Conservation (phyloP, 2,329 filamentous ascomycete species). For the Verticillium nubilum region DNA sequence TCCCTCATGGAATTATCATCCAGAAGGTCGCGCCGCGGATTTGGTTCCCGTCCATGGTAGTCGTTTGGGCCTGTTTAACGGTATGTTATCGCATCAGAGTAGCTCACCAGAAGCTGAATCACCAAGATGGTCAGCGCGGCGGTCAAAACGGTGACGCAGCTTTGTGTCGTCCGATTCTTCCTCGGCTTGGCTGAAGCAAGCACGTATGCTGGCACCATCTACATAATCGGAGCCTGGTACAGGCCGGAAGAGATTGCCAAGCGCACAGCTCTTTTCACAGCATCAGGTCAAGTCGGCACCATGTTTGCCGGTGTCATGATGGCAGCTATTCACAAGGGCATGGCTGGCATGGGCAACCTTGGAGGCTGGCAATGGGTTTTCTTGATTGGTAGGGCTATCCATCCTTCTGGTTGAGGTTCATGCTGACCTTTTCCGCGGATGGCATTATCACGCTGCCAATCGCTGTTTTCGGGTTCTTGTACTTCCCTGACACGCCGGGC, state of each 20-base stretch:
- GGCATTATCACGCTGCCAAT: slow-evolving; percentile 48
- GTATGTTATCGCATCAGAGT: background rate
- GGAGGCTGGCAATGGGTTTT: slow-evolving; percentile 46
- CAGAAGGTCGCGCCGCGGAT: slow-evolving; percentile 43
- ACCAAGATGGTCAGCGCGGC: slow-evolving; percentile 15
- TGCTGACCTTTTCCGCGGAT: slow-evolving; percentile 21
- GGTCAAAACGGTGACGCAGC: slow-evolving; percentile 18
- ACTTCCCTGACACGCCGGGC: slow-evolving; percentile 44
- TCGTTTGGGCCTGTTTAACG: slow-evolving; percentile 43
- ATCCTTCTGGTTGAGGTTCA: background rate
- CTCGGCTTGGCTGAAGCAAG: slow-evolving; percentile 31
- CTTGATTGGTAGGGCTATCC: slow-evolving; percentile 3
- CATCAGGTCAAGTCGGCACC: slow-evolving; percentile 53
- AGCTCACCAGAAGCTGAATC: background rate
- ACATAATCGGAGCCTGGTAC: slow-evolving; percentile 50
- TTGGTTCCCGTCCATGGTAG: slow-evolving; percentile 41
- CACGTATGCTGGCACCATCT: slow-evolving; percentile 34
- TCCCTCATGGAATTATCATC: slow-evolving; percentile 38
- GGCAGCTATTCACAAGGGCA: slow-evolving; percentile 32
- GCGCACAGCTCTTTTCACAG: slow-evolving; percentile 57
- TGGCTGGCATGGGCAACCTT: slow-evolving; percentile 37
- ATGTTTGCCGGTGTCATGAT: slow-evolving; percentile 56
- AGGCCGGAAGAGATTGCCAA: slow-evolving; percentile 56
- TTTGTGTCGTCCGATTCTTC: slow-evolving; percentile 34
- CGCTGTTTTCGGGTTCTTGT: slow-evolving; percentile 42